Base-by-base conservation (phyloP, 805 yeast species). In the Ogataea salicorniae region DNA sequence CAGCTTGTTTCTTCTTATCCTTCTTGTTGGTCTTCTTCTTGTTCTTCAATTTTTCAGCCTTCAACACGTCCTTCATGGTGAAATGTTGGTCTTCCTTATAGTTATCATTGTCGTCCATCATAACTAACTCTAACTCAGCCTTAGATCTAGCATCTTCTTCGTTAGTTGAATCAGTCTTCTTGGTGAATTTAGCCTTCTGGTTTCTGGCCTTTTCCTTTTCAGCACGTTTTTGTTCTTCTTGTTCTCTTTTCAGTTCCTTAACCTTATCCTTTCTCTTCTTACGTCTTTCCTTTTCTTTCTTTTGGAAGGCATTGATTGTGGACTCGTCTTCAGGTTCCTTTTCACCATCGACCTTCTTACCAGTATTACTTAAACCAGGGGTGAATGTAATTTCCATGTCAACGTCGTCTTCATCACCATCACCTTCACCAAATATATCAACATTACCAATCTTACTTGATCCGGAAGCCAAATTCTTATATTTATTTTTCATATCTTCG, bases 331-430 rank as follows among this genome's bases (percentile, higher is more conserved):
- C 86, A 37, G 53, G 50, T 15, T 71, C 80, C n/a, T 59, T 68
- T 20, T 58, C 60, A 23, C 60, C 66, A 43, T 68, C 68, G 13
- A 61, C 71, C 11, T 64, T 59, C 22, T 63, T 53, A 55, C 60
- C 69, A 18, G 62, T 69, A 29, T 74, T 80, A 40, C 76, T 77
- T 45, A 90, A 68, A 3, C 88, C 97, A 2, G 98, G 97, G 36
- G 91, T 89, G 67, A 94, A 94, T 0, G 97, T 90, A 57, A 94
- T 87, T 64, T 94, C 98, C 89, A 94, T 87, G 60, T 90, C 97
- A 29, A 87, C 84, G 42, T 81, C 92, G 42, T 73, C 84, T 29
- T 80, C 83, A 16, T 70, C 76, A 14, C 70, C 77, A 13, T 64
- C 71, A 14, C 56, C 49, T 34, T 41, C 43, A 11, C 43, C 45